phyloP scores from a whole-genome alignment of 2,329 filamentous ascomycete genomes.

The Didymella sp. region DNA sequence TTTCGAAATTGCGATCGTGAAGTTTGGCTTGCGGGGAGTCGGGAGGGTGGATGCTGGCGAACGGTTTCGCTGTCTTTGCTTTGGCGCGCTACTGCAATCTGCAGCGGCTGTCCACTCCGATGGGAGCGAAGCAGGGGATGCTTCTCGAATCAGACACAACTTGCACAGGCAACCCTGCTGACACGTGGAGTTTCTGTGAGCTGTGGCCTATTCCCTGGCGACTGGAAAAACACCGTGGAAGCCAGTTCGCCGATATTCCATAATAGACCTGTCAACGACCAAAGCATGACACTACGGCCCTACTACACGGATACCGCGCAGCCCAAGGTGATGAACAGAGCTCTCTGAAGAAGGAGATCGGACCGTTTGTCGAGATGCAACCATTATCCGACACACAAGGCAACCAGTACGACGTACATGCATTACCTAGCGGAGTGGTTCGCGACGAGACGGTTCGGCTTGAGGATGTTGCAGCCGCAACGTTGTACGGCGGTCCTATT shows the following conservation, averaged over 20 bases:
- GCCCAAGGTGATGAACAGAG: constrained; percentile 16
- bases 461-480: constrained; percentile 35
- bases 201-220: constrained; percentile 34
- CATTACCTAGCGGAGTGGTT: constrained; percentile 6
- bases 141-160: constrained; percentile 35
- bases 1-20: constrained; percentile 40
- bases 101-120: constrained; percentile 45
- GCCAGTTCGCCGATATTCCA: constrained; percentile 26
- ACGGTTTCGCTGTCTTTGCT: constrained; percentile 35
- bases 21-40: constrained; percentile 49
- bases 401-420: constrained; percentile 16
- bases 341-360: constrained; percentile 20
- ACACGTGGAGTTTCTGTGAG: constrained; percentile 43
- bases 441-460: constrained; percentile 35
- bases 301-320: constrained; percentile 15
- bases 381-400: constrained; percentile 26
- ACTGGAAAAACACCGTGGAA: constrained; percentile 34
- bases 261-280: constrained; percentile 22
- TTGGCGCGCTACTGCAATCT: constrained; percentile 45
- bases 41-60: constrained; percentile 42
- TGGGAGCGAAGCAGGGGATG: constrained; percentile 48
- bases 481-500: constrained; percentile 35
- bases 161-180: constrained; percentile 42
- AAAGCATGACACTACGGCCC: constrained; percentile 14
- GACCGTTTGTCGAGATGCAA: constrained; percentile 36